Conservation (phyloP, 176 grass and related monocot species). For the Bromus sterilis region DNA sequence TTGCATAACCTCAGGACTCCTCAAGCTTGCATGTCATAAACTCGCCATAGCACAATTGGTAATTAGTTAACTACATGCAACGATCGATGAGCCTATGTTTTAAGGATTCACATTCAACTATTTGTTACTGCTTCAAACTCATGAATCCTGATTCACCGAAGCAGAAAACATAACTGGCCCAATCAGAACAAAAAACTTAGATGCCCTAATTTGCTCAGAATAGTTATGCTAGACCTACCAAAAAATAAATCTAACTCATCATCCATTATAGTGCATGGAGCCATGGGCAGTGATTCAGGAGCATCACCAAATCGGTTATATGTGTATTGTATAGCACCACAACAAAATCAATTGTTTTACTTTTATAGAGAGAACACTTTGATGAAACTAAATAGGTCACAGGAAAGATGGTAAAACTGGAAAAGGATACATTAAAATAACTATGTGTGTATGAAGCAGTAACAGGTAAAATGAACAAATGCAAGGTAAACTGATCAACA, state of each 20-base stretch:
- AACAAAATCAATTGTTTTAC: neutral
- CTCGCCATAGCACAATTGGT: neutral
- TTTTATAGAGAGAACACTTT: neutral
- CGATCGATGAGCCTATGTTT: neutral
- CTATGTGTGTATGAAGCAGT: neutral
- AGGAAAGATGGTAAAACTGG: neutral
- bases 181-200: neutral
- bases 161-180: neutral
- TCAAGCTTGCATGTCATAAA: neutral
- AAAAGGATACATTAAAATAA: neutral
- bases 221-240: neutral
- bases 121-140: neutral
- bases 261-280: constrained; percentile 5
- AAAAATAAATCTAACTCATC: neutral
- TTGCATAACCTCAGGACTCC: neutral
- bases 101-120: neutral
- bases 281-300: neutral
- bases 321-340: neutral
- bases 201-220: neutral
- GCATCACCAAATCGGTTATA: neutral
- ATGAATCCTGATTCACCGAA: neutral
- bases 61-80: neutral
- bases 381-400: neutral
- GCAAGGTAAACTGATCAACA: constrained; percentile 22
- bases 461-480: neutral